These are phyloP conservation scores for Fusarium sterilihyphosum DNA, from an alignment of 2,329 filamentous ascomycete species.

Conservation along the genomic window DNA sequence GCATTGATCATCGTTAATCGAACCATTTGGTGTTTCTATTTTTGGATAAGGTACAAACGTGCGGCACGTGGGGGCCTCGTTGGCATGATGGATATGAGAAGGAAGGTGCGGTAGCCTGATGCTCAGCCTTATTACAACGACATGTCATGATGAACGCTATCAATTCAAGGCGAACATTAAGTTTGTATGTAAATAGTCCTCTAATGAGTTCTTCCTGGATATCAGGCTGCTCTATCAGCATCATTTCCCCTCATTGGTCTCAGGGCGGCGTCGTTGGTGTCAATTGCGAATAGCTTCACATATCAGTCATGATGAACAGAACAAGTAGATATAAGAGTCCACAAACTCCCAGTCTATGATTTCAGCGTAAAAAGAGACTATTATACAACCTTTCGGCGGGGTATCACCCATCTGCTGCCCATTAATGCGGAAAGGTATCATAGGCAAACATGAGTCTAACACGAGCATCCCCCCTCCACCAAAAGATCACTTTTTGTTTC, in stretches of 20 bases:
- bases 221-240: neutral
- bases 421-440: constrained; percentile 39
- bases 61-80: neutral
- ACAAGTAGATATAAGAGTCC: constrained; percentile 22
- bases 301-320: neutral
- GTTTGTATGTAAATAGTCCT: too few species aligned
- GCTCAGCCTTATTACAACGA: neutral
- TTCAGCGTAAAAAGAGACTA: constrained; percentile 42
- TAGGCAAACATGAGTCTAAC: constrained; percentile 40
- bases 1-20: neutral
- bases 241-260: neutral
- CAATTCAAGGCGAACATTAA: neutral
- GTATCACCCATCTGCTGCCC: constrained; percentile 41
- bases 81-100: neutral
- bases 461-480: constrained; percentile 31
- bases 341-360: constrained; percentile 40
- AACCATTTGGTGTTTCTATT: neutral
- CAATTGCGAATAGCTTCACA: neutral
- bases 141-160: neutral
- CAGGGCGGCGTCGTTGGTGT: neutral
- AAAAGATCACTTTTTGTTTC: constrained; percentile 38
- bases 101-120: neutral
- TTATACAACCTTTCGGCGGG: constrained; percentile 42
- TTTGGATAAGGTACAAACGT: neutral
- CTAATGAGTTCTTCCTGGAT: too few species aligned